A percentile compares a stretch with the other conserved stretches of the same genome.
phyloP scores from a whole-genome alignment of 352 stramenopile species.

The Pythium pectinolyticum region DNA sequence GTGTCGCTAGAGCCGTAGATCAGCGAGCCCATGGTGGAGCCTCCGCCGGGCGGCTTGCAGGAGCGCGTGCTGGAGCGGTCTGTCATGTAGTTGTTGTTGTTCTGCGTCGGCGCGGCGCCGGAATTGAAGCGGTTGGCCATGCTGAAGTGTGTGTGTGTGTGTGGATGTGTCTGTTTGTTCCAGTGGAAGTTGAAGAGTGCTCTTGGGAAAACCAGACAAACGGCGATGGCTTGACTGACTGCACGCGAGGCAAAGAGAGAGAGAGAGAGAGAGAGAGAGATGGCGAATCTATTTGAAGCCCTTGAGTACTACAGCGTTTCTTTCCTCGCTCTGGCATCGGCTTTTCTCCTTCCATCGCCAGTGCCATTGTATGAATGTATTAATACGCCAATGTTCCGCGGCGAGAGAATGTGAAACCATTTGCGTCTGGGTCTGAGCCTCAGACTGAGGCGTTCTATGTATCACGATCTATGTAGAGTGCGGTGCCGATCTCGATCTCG shows the following conservation, averaged over 20 bases:
- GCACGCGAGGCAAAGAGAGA: not conserved
- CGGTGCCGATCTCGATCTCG: slow-evolving; percentile 1
- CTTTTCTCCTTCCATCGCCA: too few species aligned
- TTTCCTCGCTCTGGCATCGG: not conserved
- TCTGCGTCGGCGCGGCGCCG: slow-evolving; percentile 21
- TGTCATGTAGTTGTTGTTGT: slow-evolving; percentile 52
- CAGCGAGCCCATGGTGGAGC: slow-evolving; percentile 49
- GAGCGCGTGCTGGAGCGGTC: slow-evolving; percentile 47
- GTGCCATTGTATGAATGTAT: slow-evolving; percentile 9
- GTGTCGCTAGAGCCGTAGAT: slow-evolving; percentile 39
- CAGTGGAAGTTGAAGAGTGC: slow-evolving; percentile 9
- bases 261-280: not conserved
- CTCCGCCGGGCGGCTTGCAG: slow-evolving; percentile 46
- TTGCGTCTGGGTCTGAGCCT: not conserved
- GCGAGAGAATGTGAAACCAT: not conserved
- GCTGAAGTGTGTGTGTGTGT: not conserved
- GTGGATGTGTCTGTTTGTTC: slow-evolving; percentile 4
- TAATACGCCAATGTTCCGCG: not conserved
- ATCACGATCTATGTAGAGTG: slow-evolving; percentile 1
- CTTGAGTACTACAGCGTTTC: not conserved
- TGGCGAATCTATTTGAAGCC: slow-evolving; percentile 13
- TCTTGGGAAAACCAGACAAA: slow-evolving; percentile 8
- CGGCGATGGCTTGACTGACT: not conserved
- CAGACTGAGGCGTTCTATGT: too few species aligned
- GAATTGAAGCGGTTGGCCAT: slow-evolving; percentile 34